These are phyloP conservation scores for Ceratocystiopsis brevicomis DNA, from an alignment of 2,329 filamentous ascomycete species.

Conservation along the genomic window DNA sequence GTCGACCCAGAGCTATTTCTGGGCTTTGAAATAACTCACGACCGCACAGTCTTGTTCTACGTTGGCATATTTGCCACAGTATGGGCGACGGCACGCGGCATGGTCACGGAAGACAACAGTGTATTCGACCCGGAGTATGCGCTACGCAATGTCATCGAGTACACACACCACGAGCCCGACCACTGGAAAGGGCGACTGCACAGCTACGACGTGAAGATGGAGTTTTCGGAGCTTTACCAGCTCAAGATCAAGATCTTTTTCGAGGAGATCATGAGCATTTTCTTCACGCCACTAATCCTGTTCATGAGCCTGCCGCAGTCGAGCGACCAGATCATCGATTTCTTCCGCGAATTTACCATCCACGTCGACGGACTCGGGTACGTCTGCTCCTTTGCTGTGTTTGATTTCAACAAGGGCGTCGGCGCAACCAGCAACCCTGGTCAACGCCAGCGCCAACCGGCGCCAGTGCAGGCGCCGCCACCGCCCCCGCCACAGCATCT, in stretches of 20 bases:
- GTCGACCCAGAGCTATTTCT: conserved; percentile 82
- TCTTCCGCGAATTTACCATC: conserved; percentile 93
- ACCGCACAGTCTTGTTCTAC: conserved; percentile 80
- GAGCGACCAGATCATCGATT: conserved; percentile 86
- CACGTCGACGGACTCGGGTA: conserved; percentile 93
- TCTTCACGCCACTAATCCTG: conserved; percentile 78
- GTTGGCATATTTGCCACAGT: conserved; percentile 64
- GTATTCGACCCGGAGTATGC: conserved; percentile 88
- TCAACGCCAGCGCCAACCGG: conserved; percentile 1
- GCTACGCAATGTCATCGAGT: conserved; percentile 73
- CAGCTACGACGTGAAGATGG: conserved; percentile 76
- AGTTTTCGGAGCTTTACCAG: conserved; percentile 83
- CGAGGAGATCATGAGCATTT: conserved; percentile 80
- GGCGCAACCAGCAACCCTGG: conserved; percentile 10
- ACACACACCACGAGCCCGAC: conserved; percentile 76
- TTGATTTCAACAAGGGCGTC: conserved; percentile 79
- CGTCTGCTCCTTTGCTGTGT: conserved; percentile 92
- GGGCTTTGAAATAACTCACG: conserved; percentile 75
- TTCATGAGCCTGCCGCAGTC: conserved; percentile 73
- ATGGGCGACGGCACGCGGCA: conserved; percentile 66
- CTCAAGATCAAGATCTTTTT: conserved; percentile 81
- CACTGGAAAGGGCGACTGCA: conserved; percentile 85
- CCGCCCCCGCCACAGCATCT: conserved; percentile 5
- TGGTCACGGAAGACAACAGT: conserved; percentile 69
- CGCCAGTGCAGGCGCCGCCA: conserved; percentile 17